A percentile compares a stretch with the other conserved stretches of the same genome.
These are phyloP conservation scores for Eutrema yunnanense DNA, from an alignment of 345 rosid genomes.

Conservation along the genomic window DNA sequence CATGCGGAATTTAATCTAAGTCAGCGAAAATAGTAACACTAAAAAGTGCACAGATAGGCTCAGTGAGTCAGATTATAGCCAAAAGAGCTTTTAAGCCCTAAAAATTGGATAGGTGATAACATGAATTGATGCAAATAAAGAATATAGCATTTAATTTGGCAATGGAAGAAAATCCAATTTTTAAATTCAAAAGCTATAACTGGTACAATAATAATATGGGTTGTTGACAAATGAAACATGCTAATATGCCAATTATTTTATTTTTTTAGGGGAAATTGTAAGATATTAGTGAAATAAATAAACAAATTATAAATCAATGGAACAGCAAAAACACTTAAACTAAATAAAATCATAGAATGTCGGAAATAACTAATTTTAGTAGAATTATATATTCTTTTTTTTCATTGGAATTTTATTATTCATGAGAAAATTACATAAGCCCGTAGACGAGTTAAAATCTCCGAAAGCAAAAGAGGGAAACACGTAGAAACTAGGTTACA, in stretches of 20 bases:
- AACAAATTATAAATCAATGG: not conserved
- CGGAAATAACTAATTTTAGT: not conserved
- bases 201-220: not conserved
- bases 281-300: not conserved
- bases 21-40: conserved; percentile 10
- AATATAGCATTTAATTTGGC: not conserved
- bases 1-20: conserved; percentile 3
- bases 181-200: not conserved
- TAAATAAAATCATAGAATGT: not conserved
- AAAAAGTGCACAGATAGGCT: conserved; percentile 19
- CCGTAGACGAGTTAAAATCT: too few relatives aligned
- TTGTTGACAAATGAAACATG: not conserved
- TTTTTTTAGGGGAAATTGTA: too few relatives aligned
- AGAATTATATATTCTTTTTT: too few relatives aligned
- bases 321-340: not conserved
- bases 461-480: too few relatives aligned
- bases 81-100: conserved; percentile 20
- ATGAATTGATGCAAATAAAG: conserved; percentile 1
- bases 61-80: conserved; percentile 29
- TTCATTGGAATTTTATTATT: too few relatives aligned
- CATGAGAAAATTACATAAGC: too few relatives aligned
- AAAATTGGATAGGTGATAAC: not conserved
- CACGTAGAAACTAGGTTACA: too few relatives aligned
- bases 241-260: not conserved
- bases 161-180: not conserved